phyloP scores from a whole-genome alignment of 768 basidiomycete species.

The Suillus cothurnatus region DNA sequence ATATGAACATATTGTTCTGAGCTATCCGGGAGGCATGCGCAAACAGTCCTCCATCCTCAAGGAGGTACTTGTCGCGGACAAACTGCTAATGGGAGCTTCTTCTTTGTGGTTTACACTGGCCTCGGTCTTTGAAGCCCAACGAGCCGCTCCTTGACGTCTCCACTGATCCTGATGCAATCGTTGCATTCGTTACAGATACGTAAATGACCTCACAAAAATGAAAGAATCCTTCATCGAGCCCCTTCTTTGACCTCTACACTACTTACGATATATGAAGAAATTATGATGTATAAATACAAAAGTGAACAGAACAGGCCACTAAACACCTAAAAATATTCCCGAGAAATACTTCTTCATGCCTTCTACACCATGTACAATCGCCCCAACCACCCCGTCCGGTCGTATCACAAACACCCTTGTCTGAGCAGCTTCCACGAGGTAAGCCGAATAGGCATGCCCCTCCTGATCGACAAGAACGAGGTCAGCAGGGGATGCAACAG shows the following conservation, averaged over 20 bases:
- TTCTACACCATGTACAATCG: slow-evolving; percentile 23
- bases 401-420: slow-evolving; percentile 37
- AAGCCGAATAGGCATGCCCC: slow-evolving; percentile 39
- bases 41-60: too few relatives aligned
- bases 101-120: too few relatives aligned
- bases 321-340: background rate
- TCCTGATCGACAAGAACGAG: slow-evolving; percentile 35
- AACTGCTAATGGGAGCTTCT: too few relatives aligned
- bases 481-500: slow-evolving; percentile 19
- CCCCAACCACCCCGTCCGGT: slow-evolving; percentile 25
- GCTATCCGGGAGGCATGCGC: too few relatives aligned
- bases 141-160: too few relatives aligned
- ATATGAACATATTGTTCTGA: too few relatives aligned
- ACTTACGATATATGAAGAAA: background rate
- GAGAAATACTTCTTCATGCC: slow-evolving; percentile 14
- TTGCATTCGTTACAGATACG: slow-evolving; percentile 63
- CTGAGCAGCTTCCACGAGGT: slow-evolving; percentile 33
- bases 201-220: slow-evolving; percentile 86
- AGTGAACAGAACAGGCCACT: background rate
- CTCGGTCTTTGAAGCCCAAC: too few relatives aligned
- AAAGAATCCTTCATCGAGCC: slow-evolving; percentile 93
- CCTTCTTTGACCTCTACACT: slow-evolving; percentile 51
- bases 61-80: too few relatives aligned
- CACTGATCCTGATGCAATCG: slow-evolving; percentile 3
- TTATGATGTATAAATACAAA: background rate